Conservation (phyloP, 148 eudicot genomes). For the Persicaria tinctoria region DNA sequence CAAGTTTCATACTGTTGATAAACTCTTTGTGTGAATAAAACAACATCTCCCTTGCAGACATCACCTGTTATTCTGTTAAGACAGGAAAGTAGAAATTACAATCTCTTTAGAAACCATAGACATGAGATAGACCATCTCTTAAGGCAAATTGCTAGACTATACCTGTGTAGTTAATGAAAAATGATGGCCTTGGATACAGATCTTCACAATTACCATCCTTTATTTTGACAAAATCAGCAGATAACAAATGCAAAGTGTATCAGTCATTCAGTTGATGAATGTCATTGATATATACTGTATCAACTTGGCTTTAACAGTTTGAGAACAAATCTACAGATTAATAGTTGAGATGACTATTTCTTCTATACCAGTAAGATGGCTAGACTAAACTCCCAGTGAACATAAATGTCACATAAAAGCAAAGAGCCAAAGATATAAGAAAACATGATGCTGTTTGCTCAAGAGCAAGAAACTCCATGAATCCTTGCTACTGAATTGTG, state of each 20-base stretch:
- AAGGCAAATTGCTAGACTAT: constrained; percentile 8
- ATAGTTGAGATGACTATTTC: neutral
- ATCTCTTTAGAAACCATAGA: neutral
- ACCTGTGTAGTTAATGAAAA: constrained; percentile 74
- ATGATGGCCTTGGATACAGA: constrained; percentile 71
- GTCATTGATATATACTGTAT: neutral
- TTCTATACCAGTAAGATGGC: neutral
- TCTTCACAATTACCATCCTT: constrained; percentile 64
- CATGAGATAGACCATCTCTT: neutral
- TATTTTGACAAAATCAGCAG: constrained; percentile 32
- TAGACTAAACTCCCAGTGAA: neutral
- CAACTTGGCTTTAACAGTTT: neutral
- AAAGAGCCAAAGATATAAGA: neutral
- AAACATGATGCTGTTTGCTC: neutral
- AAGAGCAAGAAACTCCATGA: neutral
- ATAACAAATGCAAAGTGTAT: neutral
- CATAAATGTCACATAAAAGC: neutral
- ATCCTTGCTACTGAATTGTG: neutral
- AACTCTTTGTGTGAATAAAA: constrained; percentile 75
- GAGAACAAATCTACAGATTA: neutral
- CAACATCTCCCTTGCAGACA: constrained; percentile 83
- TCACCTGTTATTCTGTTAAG: constrained; percentile 69
- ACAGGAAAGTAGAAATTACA: neutral
- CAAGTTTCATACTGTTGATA: constrained; percentile 35
- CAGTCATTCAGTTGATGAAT: neutral